phyloP scores from a whole-genome alignment of 805 yeast genomes.

The Zygosaccharomyces gambellarensis region DNA sequence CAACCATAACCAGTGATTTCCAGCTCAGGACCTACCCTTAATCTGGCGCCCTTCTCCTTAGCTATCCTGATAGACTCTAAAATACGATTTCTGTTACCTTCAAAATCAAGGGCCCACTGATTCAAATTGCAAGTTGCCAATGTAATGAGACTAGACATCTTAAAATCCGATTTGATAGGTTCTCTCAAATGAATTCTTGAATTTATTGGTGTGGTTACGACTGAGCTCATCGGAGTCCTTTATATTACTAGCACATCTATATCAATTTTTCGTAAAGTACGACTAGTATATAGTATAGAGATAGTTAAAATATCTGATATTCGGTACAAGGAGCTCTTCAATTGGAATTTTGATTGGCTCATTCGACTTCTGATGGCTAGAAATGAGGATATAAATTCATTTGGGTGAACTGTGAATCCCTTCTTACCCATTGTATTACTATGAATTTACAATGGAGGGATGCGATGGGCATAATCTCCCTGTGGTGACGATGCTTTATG shows the following conservation, averaged over 20 bases:
- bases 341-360: not conserved
- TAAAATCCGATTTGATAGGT: not conserved
- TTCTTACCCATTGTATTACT: not conserved
- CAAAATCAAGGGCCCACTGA: constrained; percentile 98
- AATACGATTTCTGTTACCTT: constrained; percentile 92
- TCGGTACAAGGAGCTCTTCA: not conserved
- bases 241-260: not conserved
- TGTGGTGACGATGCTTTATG: not conserved
- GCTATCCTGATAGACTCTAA: constrained; percentile 75
- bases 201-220: not conserved
- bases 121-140: constrained; percentile 91
- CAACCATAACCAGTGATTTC: constrained; percentile 95
- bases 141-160: constrained; percentile 83
- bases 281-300: not conserved
- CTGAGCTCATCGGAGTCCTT: not conserved
- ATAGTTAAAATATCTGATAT: not conserved
- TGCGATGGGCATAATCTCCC: not conserved
- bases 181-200: not conserved
- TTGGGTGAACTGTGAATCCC: not conserved
- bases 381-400: not conserved
- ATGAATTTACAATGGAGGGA: not conserved
- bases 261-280: not conserved
- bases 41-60: constrained; percentile 64
- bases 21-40: constrained; percentile 95
- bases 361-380: not conserved